A percentile compares a stretch with the other conserved stretches of the same genome.
Conservation (phyloP, 2,329 filamentous ascomycete species). For the Venturia asperata region DNA sequence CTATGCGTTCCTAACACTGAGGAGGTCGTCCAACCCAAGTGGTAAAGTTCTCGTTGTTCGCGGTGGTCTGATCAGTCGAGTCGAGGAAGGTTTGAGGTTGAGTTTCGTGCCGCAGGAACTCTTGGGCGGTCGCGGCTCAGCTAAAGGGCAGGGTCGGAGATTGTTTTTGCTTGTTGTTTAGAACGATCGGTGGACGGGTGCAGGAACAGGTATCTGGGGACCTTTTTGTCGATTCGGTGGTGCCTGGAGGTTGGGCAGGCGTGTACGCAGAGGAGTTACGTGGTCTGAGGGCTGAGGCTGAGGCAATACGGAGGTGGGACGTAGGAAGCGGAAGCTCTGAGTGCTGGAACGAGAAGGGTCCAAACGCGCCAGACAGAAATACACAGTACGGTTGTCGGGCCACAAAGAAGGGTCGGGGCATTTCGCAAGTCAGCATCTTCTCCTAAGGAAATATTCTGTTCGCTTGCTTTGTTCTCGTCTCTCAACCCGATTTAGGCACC, state of each 20-base stretch:
- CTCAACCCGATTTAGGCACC: background rate
- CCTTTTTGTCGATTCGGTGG: background rate
- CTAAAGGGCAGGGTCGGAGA: background rate
- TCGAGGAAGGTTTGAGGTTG: slow-evolving; percentile 5
- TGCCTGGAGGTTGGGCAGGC: background rate
- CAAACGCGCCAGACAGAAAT: slow-evolving; percentile 11
- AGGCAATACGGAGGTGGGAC: background rate
- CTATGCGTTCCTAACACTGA: slow-evolving; percentile 4
- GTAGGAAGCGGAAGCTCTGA: no score
- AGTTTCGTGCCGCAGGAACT: background rate
- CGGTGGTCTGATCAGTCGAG: background rate
- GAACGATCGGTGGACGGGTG: background rate
- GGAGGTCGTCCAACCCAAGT: background rate
- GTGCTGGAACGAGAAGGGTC: background rate
- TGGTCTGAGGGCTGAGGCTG: background rate
- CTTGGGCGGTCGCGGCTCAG: slow-evolving; percentile 4
- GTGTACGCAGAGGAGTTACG: slow-evolving; percentile 4
- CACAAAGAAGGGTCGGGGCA: background rate
- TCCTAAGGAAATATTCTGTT: background rate
- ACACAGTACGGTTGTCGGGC: background rate
- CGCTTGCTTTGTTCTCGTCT: background rate
- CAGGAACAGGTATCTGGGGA: background rate
- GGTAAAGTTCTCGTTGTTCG: background rate
- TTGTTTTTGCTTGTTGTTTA: background rate
- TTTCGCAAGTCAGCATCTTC: background rate